A percentile compares a stretch with the other conserved stretches of the same genome.
These are phyloP conservation scores for Bipolaris sorokiniana DNA, from an alignment of 2,329 filamentous ascomycete species.

Conservation along the genomic window DNA sequence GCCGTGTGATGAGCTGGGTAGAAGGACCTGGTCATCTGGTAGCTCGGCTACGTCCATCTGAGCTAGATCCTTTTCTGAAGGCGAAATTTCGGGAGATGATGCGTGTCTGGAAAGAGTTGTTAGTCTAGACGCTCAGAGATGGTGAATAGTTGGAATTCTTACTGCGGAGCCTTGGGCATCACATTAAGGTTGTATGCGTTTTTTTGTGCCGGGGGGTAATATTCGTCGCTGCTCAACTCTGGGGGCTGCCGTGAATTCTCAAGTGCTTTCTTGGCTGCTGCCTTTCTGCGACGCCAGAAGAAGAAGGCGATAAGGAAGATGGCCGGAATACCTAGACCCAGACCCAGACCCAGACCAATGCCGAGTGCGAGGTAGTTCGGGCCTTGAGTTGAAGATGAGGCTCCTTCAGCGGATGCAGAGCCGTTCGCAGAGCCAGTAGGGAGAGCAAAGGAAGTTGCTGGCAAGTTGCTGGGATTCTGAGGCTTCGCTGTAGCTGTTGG, in stretches of 20 bases:
- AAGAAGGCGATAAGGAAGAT: constrained; percentile 2
- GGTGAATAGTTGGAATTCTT: background rate
- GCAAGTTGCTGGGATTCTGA: background rate
- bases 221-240: background rate
- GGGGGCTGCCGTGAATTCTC: background rate
- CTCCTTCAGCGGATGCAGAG: background rate
- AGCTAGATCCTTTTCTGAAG: background rate
- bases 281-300: constrained; percentile 7
- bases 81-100: background rate
- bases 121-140: background rate
- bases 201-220: background rate
- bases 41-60: background rate
- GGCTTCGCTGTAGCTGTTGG: background rate
- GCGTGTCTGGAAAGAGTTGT: background rate
- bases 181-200: background rate
- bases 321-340: constrained; percentile 1
- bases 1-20: too few species aligned
- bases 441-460: constrained; percentile 3
- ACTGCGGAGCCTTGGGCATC: background rate
- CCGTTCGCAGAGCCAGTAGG: constrained; percentile 4
- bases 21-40: background rate
- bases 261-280: background rate
- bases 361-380: constrained; percentile 3
- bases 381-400: background rate
- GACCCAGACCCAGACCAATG: constrained; percentile 3